phyloP scores from a whole-genome alignment of 2,329 filamentous ascomycete genomes.

The Macroventuria anomochaeta region DNA sequence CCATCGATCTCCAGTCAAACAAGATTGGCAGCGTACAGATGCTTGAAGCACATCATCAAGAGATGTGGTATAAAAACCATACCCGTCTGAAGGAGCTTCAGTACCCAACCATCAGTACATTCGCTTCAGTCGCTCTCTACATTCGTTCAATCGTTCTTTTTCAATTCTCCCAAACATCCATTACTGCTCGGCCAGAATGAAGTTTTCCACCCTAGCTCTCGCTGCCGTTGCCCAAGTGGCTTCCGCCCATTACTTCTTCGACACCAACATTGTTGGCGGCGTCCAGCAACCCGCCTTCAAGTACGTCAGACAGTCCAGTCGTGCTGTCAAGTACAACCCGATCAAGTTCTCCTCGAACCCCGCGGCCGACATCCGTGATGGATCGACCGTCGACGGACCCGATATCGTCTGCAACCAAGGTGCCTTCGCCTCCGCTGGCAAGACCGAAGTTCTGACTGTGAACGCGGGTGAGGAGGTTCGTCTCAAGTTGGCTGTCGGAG shows the following conservation, averaged over 20 bases:
- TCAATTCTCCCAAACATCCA: slow-evolving; percentile 10
- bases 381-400: slow-evolving; percentile 26
- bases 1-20: neutral
- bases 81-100: neutral
- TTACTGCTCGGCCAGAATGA: slow-evolving; percentile 19
- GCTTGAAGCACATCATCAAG: neutral
- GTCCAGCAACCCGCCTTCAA: slow-evolving; percentile 21
- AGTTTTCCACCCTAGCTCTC: slow-evolving; percentile 11
- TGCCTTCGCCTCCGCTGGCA: slow-evolving; percentile 22
- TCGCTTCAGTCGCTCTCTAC: slow-evolving; percentile 11
- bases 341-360: slow-evolving; percentile 30
- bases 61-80: slow-evolving; percentile 5
- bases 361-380: slow-evolving; percentile 27
- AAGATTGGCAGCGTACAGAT: neutral
- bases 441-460: slow-evolving; percentile 19
- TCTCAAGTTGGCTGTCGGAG: slow-evolving; percentile 30
- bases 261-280: slow-evolving; percentile 25
- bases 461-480: slow-evolving; percentile 32
- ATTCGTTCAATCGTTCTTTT: slow-evolving; percentile 10
- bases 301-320: slow-evolving; percentile 31
- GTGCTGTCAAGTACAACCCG: slow-evolving; percentile 32
- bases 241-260: slow-evolving; percentile 37
- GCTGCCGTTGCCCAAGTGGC: slow-evolving; percentile 22
- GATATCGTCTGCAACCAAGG: slow-evolving; percentile 39
- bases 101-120: slow-evolving; percentile 4